Evolutionary conservation across 345 rosid genomes (phyloP).

Genomic region (Jatropha curcas): DNA sequence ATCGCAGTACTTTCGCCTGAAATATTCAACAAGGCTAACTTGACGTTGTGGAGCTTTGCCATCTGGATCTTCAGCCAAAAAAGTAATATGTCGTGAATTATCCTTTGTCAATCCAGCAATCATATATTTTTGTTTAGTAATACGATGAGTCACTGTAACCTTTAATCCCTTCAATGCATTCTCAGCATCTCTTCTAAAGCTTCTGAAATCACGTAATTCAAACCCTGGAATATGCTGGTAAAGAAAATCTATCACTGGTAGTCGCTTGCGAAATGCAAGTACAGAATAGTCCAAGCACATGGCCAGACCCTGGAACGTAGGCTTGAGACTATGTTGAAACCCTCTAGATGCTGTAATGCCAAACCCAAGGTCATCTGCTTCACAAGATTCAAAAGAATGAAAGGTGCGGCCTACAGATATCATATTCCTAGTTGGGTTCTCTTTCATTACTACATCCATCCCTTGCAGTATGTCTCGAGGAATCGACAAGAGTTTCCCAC

Average conservation of each 20-base stretch:
- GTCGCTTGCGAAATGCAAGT: slow-evolving; percentile 61
- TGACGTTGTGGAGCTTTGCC: slow-evolving; percentile 33
- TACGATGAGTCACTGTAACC: slow-evolving; percentile 65
- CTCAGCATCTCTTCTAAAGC: slow-evolving; percentile 40
- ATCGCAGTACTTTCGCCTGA: slow-evolving; percentile 51
- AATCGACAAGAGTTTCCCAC: slow-evolving; percentile 24
- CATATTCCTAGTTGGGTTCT: slow-evolving; percentile 67
- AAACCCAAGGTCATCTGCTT: slow-evolving; percentile 46
- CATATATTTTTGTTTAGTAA: slow-evolving; percentile 58
- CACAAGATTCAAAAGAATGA: slow-evolving; percentile 29
- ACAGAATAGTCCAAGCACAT: slow-evolving; percentile 78
- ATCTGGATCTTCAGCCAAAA: slow-evolving; percentile 47
- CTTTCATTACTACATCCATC: slow-evolving; percentile 91
- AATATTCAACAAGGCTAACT: slow-evolving; percentile 54
- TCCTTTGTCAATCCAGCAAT: slow-evolving; percentile 51
- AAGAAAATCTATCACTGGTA: slow-evolving; percentile 64
- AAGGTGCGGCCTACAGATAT: slow-evolving; percentile 64
- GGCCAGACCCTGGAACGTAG: slow-evolving; percentile 66
- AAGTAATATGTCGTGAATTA: slow-evolving; percentile 38
- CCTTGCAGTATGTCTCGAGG: slow-evolving; percentile 89
- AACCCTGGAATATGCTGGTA: slow-evolving; percentile 37
- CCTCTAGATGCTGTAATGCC: slow-evolving; percentile 74
- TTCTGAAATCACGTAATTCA: slow-evolving; percentile 28
- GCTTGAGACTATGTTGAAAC: slow-evolving; percentile 70
- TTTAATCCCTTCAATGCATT: slow-evolving; percentile 47